A percentile compares a stretch with the other conserved stretches of the same genome.
These are phyloP conservation scores for Ustilago esculenta DNA, from an alignment of 1,284 basidiomycete species.

Conservation along the genomic window DNA sequence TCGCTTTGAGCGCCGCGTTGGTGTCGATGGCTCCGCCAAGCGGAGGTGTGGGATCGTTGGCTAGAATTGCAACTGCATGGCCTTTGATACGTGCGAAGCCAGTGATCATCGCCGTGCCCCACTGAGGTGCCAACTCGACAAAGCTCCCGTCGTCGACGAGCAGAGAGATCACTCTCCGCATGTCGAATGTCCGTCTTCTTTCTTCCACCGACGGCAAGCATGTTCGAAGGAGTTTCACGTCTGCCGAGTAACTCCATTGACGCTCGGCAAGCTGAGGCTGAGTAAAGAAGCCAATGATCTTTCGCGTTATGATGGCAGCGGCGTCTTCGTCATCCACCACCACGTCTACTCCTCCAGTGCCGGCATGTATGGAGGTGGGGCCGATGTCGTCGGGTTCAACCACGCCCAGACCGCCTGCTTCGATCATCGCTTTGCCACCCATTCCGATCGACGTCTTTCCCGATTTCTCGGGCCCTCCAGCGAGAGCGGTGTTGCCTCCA, in stretches of 20 bases:
- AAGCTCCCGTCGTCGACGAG: conserved; percentile 46
- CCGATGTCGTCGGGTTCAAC: conserved; percentile 48
- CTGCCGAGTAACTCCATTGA: conserved; percentile 21
- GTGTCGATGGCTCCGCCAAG: conserved; percentile 53
- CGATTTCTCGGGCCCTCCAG: background rate
- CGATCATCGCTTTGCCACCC: conserved; percentile 55
- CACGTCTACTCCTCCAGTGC: conserved; percentile 46
- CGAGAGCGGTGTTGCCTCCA: conserved; percentile 9
- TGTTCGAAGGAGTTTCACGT: conserved; percentile 28
- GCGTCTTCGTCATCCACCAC: conserved; percentile 37
- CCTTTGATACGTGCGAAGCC: conserved; percentile 42
- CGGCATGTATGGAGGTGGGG: conserved; percentile 24
- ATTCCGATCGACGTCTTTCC: conserved; percentile 45
- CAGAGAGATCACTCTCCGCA: conserved; percentile 38
- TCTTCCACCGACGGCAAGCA: conserved; percentile 27
- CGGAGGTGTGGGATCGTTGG: conserved; percentile 39
- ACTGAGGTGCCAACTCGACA: conserved; percentile 39
- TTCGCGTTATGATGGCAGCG: conserved; percentile 23
- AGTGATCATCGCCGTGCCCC: conserved; percentile 44
- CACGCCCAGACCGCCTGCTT: conserved; percentile 48
- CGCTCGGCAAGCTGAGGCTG: conserved; percentile 10
- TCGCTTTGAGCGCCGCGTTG: conserved; percentile 42
- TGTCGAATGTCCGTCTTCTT: conserved; percentile 46
- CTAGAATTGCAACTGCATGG: conserved; percentile 36
- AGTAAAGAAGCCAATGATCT: conserved; percentile 35